Evolutionary conservation across 441 rosid genomes (phyloP), one percentile per base, ranked within the genome.

Genomic region (Cnidoscolus chayamansa): DNA sequence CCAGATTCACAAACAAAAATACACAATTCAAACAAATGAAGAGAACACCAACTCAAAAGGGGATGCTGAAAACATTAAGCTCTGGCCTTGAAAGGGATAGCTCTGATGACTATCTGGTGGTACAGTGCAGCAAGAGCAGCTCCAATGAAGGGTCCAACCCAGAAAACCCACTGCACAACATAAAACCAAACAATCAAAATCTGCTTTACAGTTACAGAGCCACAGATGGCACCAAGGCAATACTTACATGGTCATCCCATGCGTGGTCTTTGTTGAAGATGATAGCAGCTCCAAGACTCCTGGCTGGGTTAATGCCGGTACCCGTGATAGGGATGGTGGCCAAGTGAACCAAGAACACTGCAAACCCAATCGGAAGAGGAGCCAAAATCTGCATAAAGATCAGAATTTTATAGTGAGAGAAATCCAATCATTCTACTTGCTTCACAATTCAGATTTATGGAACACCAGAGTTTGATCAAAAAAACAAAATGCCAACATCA

Each of bases 71-170:
- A 10, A 3, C 13, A 57, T 78, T 77, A 92, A 74, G 80, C 66
- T 71, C 86, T 89, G 79, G 86, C 40, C 84, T 87, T 89, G 86
- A 93, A 93, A 19, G 97, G 98, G 72, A 90, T 89, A 49, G 98
- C 98, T 80, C 98, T 85, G 78, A 93, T 88, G 73, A 93, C 79
- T 75, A 90, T 82, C 86, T 87, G 93, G 81, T 93, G 97, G 88
- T 93, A 91, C 64, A 86, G 30, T 67, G 98, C 97, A 81, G 98
- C 98, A 74, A 93, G 94, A 4, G 89, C 91, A 81, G 97, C 97
- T 80, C 98, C 97, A 53, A 89, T 84, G 86, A 91, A 89, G 5
- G 98, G 98, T 57, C 98, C 97, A 12, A 89, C 91, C 98, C 98
- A 93, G 87, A 93, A 93, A 71, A 93, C 75, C 98, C 98, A 93